A percentile compares a stretch with the other conserved stretches of the same genome.
Conservation (phyloP, 192 early-diverging fungal genomes). For the Mortierella alpina region DNA sequence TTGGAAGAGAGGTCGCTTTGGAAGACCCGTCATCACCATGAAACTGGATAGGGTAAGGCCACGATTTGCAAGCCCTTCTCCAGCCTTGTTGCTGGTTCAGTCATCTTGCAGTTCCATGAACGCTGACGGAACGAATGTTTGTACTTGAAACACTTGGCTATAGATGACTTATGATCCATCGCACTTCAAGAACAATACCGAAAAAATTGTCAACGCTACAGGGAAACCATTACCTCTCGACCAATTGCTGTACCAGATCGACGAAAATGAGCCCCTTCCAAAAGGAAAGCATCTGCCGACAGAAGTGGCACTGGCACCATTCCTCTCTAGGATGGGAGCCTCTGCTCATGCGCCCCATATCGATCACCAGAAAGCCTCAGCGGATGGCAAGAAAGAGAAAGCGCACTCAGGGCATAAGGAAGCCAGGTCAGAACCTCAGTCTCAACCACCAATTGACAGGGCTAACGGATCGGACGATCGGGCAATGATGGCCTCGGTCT, state of each 20-base stretch:
- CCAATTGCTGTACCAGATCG: constrained; percentile 38
- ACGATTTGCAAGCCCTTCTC: neutral
- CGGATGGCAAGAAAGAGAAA: neutral
- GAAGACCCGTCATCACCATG: constrained; percentile 78
- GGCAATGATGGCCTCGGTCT: constrained; percentile 49
- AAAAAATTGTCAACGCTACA: constrained; percentile 62
- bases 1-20: constrained; percentile 79
- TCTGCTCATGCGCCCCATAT: neutral
- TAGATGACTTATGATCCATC: constrained; percentile 76
- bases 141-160: neutral
- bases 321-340: constrained; percentile 7
- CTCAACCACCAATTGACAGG: neutral
- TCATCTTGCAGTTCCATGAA: neutral
- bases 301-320: constrained; percentile 33
- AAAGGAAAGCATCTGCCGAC: constrained; percentile 46
- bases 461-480: constrained; percentile 21
- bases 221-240: constrained; percentile 34
- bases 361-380: neutral
- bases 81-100: neutral
- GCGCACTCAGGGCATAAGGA: neutral
- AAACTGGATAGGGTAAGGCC: constrained; percentile 57
- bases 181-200: constrained; percentile 73
- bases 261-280: constrained; percentile 41
- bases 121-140: neutral
- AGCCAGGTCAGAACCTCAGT: neutral